phyloP scores from a whole-genome alignment of 805 yeast species.

The Cephaloascus fragrans region DNA sequence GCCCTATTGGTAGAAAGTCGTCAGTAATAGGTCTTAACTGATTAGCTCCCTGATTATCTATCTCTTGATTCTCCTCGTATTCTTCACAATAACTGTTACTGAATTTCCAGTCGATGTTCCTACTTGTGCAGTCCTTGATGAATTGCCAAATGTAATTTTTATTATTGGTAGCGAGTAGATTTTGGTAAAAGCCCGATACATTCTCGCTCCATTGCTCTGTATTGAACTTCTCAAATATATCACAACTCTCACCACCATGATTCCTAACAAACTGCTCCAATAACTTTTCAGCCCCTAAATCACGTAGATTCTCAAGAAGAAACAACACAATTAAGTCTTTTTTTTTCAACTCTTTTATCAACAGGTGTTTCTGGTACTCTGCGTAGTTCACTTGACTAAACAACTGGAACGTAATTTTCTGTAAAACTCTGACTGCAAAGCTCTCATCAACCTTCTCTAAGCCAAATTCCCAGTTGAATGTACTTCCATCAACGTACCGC shows the following conservation, averaged over 20 bases:
- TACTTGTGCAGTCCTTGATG: not conserved
- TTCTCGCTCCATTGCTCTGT: not conserved
- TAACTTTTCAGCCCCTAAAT: slow-evolving; percentile 8
- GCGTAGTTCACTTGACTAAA: slow-evolving; percentile 9
- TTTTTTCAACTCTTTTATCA: slow-evolving; percentile 8
- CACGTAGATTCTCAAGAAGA: slow-evolving; percentile 14
- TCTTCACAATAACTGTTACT: not conserved
- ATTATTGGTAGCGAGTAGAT: not conserved
- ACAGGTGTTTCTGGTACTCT: slow-evolving; percentile 8
- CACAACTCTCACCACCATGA: not conserved
- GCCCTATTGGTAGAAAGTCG: no score
- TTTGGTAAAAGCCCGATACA: not conserved
- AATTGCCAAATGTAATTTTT: not conserved
- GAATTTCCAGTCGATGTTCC: not conserved
- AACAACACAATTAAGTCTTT: slow-evolving; percentile 21
- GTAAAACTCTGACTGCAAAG: not conserved
- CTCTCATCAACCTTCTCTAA: slow-evolving; percentile 2
- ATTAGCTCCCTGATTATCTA: no score
- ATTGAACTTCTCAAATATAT: not conserved
- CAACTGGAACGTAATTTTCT: slow-evolving; percentile 3
- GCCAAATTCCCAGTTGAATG: slow-evolving; percentile 12
- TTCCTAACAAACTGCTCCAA: not conserved
- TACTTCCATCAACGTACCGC: slow-evolving; percentile 16
- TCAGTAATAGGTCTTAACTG: no score
- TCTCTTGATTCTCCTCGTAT: no score